A percentile compares a stretch with the other conserved stretches of the same genome.
These are phyloP conservation scores for Candolleomyces aberdarensis DNA, from an alignment of 768 basidiomycete genomes.

Conservation along the genomic window DNA sequence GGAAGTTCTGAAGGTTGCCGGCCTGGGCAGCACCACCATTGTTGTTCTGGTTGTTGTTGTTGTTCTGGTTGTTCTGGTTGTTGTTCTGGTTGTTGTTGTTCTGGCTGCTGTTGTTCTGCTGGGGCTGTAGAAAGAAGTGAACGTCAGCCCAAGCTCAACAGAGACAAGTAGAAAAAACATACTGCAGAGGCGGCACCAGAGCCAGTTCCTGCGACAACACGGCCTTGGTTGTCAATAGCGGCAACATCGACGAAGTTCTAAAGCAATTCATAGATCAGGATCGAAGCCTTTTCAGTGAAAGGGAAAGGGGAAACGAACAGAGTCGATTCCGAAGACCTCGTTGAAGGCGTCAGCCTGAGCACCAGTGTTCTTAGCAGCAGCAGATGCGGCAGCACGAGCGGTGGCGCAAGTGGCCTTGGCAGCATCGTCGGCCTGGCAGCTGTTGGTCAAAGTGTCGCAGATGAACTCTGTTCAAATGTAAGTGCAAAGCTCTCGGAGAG, in stretches of 20 bases:
- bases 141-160: background rate
- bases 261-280: background rate
- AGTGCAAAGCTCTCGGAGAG: background rate
- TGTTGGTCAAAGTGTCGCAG: conserved; percentile 52
- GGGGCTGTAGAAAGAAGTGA: background rate
- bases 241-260: conserved; percentile 46
- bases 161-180: background rate
- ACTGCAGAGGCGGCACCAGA: conserved; percentile 1
- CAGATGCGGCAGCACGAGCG: conserved; percentile 39
- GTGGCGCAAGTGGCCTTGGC: conserved; percentile 47
- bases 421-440: conserved; percentile 50
- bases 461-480: conserved; percentile 34
- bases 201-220: conserved; percentile 23
- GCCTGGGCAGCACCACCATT: conserved; percentile 10
- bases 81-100: conserved; percentile 8
- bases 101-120: conserved; percentile 9
- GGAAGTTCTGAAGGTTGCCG: conserved; percentile 49
- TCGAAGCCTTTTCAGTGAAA: background rate
- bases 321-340: conserved; percentile 49
- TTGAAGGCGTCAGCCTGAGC: conserved; percentile 65
- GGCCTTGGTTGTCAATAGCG: conserved; percentile 44
- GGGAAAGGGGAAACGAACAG: conserved; percentile 26
- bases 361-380: conserved; percentile 41
- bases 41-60: conserved; percentile 7
- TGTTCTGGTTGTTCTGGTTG: conserved; percentile 5